Evolutionary conservation across 345 rosid genomes (phyloP), one percentile per base, ranked within the genome.

Genomic region (Turnera subulata): DNA sequence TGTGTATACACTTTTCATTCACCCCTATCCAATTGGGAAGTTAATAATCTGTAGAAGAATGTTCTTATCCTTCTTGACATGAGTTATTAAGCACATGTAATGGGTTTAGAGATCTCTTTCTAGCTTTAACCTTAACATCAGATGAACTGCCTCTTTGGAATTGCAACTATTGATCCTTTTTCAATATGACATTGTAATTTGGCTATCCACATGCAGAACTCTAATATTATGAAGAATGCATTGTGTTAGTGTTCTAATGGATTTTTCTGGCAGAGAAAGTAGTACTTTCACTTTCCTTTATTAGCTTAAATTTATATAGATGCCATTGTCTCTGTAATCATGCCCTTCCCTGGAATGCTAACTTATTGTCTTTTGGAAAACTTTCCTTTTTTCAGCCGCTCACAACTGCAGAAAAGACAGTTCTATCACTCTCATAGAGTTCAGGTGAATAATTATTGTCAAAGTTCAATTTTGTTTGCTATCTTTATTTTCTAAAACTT

Each of bases 361-460:
- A 56, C n/a, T 14, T 18, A 37, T n/a, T 29, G 1, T 55, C 43
- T 29, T 46, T 42, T 45, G 16, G 14, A 16, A 45, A 20, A n/a
- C n/a, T 44, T 48, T 59, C 54, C 26, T 39, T 56, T 56, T 59
- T 44, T 6, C 62, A 62, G 63, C 58, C 72, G 63, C 9, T 56
- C 32, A 5, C 72, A 59, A 6, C 63, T 68, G 39, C 48, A 55
- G 63, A 56, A 68, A 52, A 57, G 67, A 44, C 73, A 68, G 45
- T 68, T 68, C 38, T 68, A 62, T 62, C 67, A 68, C 52, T 68
- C 67, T 33, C 73, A 68, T n/a, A 56, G 73, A 61, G 73, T 68
- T 55, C 73, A 68, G 67, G 73, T 68, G 48, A 61, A 22, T 43
- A 40, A 33, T 40, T 47, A 18, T 22, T 29, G 35, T 29, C 35